Conservation (phyloP, 805 yeast species). For the Nematodospora valgi region DNA sequence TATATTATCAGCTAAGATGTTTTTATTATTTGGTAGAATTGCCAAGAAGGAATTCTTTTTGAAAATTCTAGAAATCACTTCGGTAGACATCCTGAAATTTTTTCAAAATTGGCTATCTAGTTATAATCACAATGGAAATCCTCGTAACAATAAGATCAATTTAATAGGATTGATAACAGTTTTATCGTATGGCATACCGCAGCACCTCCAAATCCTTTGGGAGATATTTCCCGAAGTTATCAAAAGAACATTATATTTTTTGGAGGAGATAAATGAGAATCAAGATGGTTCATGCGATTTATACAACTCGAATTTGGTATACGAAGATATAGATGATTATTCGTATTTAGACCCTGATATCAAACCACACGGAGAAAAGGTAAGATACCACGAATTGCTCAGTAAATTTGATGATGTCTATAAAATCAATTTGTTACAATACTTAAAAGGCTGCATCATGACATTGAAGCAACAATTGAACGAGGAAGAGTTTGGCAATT, state of each 20-base stretch:
- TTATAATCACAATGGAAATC: constrained; percentile 60
- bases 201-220: constrained; percentile 17
- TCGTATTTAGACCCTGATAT: constrained; percentile 39
- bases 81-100: constrained; percentile 18
- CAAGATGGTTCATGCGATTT: constrained; percentile 30
- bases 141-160: constrained; percentile 68
- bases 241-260: constrained; percentile 38
- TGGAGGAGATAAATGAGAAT: constrained; percentile 74
- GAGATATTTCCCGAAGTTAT: constrained; percentile 25
- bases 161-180: constrained; percentile 59
- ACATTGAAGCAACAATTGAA: constrained; percentile 23
- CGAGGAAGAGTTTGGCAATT: constrained; percentile 27
- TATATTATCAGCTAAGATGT: constrained; percentile 34
- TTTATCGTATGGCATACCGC: constrained; percentile 30
- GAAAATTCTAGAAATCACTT: constrained; percentile 29
- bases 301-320: constrained; percentile 33
- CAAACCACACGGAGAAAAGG: constrained; percentile 41
- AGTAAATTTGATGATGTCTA: constrained; percentile 32
- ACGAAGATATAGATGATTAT: constrained; percentile 42
- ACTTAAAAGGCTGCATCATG: constrained; percentile 30
- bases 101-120: constrained; percentile 38
- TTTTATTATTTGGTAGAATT: constrained; percentile 35
- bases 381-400: constrained; percentile 31
- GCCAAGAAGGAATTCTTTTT: constrained; percentile 33
- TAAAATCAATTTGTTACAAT: constrained; percentile 45